Percentiles rank a stretch among this genome's conserved stretches.
These are phyloP conservation scores for Ceratocystis ficicola DNA, from an alignment of 2,329 filamentous ascomycete species.

Conservation along the genomic window DNA sequence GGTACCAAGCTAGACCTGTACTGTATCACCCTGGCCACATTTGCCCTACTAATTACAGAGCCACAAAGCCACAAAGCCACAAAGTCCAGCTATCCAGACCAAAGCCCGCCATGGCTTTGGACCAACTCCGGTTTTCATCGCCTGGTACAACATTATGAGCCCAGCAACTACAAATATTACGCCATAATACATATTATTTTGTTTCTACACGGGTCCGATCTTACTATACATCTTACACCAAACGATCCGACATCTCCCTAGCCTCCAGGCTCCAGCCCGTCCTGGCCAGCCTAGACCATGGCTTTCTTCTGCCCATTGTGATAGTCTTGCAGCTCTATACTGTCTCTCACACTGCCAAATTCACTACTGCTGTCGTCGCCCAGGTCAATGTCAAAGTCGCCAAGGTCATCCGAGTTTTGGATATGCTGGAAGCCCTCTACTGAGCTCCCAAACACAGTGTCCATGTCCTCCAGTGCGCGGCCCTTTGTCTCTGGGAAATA, in stretches of 20 bases:
- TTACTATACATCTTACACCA: background rate
- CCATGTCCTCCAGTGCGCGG: constrained; percentile 35
- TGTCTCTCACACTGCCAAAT: constrained; percentile 1
- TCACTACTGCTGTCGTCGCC: constrained; percentile 1
- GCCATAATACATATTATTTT: constrained; percentile 1
- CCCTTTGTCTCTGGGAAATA: constrained; percentile 38
- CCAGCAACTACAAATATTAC: background rate
- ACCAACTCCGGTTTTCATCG: background rate
- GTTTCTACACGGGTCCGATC: background rate
- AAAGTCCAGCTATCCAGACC: too few relatives aligned
- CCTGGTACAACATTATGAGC: background rate
- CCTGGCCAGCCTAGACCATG: background rate
- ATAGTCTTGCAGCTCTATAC: constrained; percentile 9
- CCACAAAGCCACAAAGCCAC: too few relatives aligned
- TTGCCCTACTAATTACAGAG: too few relatives aligned
- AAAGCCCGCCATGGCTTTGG: too few relatives aligned
- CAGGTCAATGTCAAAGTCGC: background rate
- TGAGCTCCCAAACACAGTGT: constrained; percentile 30
- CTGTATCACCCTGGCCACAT: background rate
- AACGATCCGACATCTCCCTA: background rate
- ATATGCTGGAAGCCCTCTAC: background rate
- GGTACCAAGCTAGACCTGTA: background rate
- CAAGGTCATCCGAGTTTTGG: background rate
- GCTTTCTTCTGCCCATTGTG: background rate
- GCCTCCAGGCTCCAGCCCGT: background rate